phyloP scores from a whole-genome alignment of 306 rosid genomes.

The Citrullus amarus region DNA sequence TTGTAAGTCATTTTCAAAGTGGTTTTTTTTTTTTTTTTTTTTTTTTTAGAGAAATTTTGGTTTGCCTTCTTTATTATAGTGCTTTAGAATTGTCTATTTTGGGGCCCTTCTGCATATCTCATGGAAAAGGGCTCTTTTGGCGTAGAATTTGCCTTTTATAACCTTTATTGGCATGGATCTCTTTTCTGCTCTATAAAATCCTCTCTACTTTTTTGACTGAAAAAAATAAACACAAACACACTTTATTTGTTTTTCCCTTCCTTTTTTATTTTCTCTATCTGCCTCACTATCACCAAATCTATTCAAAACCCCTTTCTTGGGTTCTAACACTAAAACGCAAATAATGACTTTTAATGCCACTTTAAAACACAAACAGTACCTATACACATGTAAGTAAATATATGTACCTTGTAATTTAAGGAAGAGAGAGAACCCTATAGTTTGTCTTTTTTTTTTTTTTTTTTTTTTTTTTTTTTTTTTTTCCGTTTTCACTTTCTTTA shows the following conservation, averaged over 20 bases:
- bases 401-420: neutral
- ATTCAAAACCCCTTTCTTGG: constrained; percentile 11
- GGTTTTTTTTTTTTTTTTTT: constrained; percentile 11
- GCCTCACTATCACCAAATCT: constrained; percentile 9
- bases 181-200: constrained; percentile 21
- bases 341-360: constrained; percentile 1
- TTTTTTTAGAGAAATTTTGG: neutral
- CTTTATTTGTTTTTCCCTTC: neutral
- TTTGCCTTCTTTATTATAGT: neutral
- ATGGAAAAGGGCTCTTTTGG: constrained; percentile 44
- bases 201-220: constrained; percentile 43
- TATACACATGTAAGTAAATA: neutral
- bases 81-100: constrained; percentile 34
- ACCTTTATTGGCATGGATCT: constrained; percentile 65
- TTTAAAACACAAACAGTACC: neutral
- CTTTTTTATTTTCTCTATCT: constrained; percentile 21
- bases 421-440: neutral
- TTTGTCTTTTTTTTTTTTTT: too few species aligned
- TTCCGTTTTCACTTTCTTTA: neutral
- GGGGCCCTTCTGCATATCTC: constrained; percentile 31
- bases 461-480: too few species aligned
- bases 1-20: constrained; percentile 50
- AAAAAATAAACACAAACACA: neutral
- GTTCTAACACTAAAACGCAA: constrained; percentile 9
- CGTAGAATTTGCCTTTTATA: constrained; percentile 30